These are phyloP conservation scores for Boletus fagicola DNA, from an alignment of 768 basidiomycete species.

Conservation along the genomic window DNA sequence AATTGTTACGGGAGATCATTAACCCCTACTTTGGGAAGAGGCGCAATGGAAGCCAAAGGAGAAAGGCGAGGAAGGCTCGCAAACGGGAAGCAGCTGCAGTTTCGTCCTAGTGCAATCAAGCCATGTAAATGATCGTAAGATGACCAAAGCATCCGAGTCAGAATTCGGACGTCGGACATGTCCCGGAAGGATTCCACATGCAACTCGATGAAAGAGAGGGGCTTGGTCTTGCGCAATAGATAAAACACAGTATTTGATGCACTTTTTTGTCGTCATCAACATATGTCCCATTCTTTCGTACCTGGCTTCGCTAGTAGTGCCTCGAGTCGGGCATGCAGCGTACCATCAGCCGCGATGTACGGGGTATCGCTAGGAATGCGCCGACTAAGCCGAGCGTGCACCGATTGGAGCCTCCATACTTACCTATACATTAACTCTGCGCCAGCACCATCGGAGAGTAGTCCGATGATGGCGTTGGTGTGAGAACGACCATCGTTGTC, in stretches of 20 bases:
- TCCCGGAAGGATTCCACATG: too few species aligned
- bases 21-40: conserved; percentile 17
- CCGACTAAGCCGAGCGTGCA: not conserved
- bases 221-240: not conserved
- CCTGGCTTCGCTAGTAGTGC: conserved; percentile 40
- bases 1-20: conserved; percentile 28
- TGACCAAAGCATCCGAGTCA: not conserved
- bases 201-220: not conserved
- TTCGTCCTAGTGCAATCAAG: not conserved
- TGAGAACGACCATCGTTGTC: not conserved
- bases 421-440: conserved; percentile 53
- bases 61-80: conserved; percentile 16
- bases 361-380: conserved; percentile 38
- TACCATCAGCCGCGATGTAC: conserved; percentile 46
- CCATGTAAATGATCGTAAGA: too few species aligned
- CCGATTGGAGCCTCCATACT: conserved; percentile 21
- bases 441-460: conserved; percentile 41
- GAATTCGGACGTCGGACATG: not conserved
- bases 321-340: conserved; percentile 46
- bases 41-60: conserved; percentile 21
- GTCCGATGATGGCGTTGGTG: conserved; percentile 32
- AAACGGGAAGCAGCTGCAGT: conserved; percentile 7
- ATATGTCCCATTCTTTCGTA: conserved; percentile 45
- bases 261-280: conserved; percentile 23
- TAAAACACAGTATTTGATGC: too few species aligned